A percentile compares a stretch with the other conserved stretches of the same genome.
phyloP scores from a whole-genome alignment of 176 grass and related monocot genomes.

The Phyllostachys edulis region DNA sequence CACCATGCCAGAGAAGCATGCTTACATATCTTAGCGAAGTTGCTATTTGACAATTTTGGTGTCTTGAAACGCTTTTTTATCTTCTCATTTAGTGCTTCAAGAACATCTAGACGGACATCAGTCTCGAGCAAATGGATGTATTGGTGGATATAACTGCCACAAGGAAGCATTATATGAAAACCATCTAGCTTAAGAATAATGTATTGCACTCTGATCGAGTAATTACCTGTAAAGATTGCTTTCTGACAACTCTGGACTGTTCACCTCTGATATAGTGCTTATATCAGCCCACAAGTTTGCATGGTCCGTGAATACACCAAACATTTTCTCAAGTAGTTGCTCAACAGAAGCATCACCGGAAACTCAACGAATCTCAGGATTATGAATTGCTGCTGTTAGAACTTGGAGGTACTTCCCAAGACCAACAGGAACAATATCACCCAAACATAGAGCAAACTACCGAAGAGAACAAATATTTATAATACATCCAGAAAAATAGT shows the following conservation, averaged over 20 bases:
- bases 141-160: constrained; percentile 84
- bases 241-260: constrained; percentile 72
- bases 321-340: constrained; percentile 93
- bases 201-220: constrained; percentile 17
- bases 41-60: constrained; percentile 89
- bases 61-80: constrained; percentile 97
- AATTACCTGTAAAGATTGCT: constrained; percentile 78
- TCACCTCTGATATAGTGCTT: constrained; percentile 74
- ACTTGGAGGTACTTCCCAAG: constrained; percentile 95
- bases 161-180: constrained; percentile 38
- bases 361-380: constrained; percentile 44
- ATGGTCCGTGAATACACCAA: constrained; percentile 94
- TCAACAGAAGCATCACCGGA: constrained; percentile 57
- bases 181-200: constrained; percentile 13
- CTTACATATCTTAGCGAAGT: constrained; percentile 89
- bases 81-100: constrained; percentile 91
- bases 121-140: constrained; percentile 93
- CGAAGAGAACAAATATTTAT: constrained; percentile 22
- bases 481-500: constrained; percentile 5
- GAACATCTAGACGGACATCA: constrained; percentile 72
- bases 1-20: constrained; percentile 97
- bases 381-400: constrained; percentile 65
- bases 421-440: constrained; percentile 76
- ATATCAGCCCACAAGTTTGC: constrained; percentile 78
- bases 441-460: constrained; percentile 90